Evolutionary conservation across 805 yeast genomes (phyloP), one percentile per base, ranked within the genome.

Genomic region (Suhomyces kilbournensis): DNA sequence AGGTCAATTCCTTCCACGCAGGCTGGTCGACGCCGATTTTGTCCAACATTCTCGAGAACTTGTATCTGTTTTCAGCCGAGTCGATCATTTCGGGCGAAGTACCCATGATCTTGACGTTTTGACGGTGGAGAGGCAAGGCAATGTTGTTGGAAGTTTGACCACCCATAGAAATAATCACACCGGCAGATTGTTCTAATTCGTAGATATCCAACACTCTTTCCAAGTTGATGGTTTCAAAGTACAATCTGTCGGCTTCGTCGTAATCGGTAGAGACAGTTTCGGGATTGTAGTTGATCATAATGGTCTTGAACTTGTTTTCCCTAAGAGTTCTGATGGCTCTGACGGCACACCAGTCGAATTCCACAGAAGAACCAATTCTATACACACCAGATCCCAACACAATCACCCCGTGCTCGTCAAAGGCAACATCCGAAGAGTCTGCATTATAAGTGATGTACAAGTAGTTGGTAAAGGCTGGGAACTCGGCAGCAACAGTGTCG

Each of bases 341-440:
- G 53, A 93, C 99, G 46, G 98, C 98, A 84, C 99, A 93, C 97
- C 98, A 93, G 76, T 93, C 99, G 68, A 93, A 93, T 75, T 93
- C 99, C 56, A 93, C 99, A 28, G 98, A 93, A 5, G 98, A 94
- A 64, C 99, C 99, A 68, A 93, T 93, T 77, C 99, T 85, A 81
- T 93, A 93, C 44, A 94, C 99, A 81, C 99, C 99, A 4, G 97
- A 91, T 60, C 98, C 98, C 54, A 93, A 79, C 43, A 93, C 99
- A 88, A 93, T 89, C 48, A 88, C 86, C 70, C 97, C 97, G 58
- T 91, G 85, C 59, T 93, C 97, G 60, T 91, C 85, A 66, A 93
- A 94, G n/a, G 77, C 68, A 55, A 94, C 83, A 73, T 93, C 99
- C 60, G 88, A 86, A 34, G 87, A 74, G 60, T 88, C 91, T 46